A percentile compares a stretch with the other conserved stretches of the same genome.
phyloP scores from a whole-genome alignment of 2,329 filamentous ascomycete species.

The Diaporthe ilicicola region DNA sequence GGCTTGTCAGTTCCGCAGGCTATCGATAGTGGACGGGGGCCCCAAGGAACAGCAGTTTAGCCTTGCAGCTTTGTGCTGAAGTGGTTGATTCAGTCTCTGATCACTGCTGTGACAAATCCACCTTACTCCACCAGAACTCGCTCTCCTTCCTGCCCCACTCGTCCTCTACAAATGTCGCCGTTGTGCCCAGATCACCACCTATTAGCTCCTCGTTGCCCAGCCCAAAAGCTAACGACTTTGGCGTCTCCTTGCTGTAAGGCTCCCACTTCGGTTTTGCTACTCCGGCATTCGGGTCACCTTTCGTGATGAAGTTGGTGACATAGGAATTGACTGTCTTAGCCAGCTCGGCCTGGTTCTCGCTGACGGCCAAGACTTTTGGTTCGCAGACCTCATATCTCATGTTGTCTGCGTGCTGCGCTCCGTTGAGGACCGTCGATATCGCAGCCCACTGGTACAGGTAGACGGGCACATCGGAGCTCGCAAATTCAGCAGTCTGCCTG shows the following conservation, averaged over 20 bases:
- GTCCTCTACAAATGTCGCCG: conserved; percentile 50
- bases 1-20: not conserved
- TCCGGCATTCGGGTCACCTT: conserved; percentile 54
- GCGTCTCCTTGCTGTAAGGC: conserved; percentile 39
- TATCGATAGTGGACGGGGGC: not conserved
- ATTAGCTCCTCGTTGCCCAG: conserved; percentile 56
- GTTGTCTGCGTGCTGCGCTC: conserved; percentile 58
- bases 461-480: conserved; percentile 45
- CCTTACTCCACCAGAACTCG: conserved; percentile 57
- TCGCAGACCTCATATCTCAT: conserved; percentile 56
- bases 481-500: conserved; percentile 57
- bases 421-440: conserved; percentile 50
- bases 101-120: conserved; percentile 46
- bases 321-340: conserved; percentile 55
- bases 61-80: not conserved
- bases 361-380: conserved; percentile 44
- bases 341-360: conserved; percentile 50
- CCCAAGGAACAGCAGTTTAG: not conserved
- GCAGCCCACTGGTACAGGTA: conserved; percentile 65
- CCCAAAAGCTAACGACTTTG: conserved; percentile 53
- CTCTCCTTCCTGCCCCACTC: conserved; percentile 52
- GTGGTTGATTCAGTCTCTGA: not conserved
- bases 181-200: conserved; percentile 47
- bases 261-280: conserved; percentile 47
- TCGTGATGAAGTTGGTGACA: conserved; percentile 56